Evolutionary conservation across 495 filamentous ascomycete species (phyloP).

Genomic region (Daldinia concentrica): DNA sequence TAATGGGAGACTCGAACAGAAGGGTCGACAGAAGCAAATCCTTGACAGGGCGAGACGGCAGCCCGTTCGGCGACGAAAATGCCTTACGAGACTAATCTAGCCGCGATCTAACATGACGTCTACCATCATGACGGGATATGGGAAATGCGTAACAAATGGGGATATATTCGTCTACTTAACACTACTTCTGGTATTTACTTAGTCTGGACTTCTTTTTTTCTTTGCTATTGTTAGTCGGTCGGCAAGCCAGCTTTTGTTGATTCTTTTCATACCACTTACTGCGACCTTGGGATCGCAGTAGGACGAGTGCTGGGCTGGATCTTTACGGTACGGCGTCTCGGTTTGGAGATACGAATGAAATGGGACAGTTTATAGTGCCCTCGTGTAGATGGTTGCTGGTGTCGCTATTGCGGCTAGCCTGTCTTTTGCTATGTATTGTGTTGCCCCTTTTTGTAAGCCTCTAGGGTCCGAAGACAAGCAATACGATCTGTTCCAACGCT

Average conservation of each 20-base stretch:
- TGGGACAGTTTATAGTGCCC: slow-evolving; percentile 17
- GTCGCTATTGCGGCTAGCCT: slow-evolving; percentile 16
- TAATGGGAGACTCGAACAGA: slow-evolving; percentile 61
- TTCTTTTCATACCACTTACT: slow-evolving; percentile 38
- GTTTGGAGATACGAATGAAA: slow-evolving; percentile 43
- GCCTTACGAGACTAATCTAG: slow-evolving; percentile 54
- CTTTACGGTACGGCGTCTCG: slow-evolving; percentile 41
- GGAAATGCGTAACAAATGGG: slow-evolving; percentile 36
- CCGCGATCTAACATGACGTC: slow-evolving; percentile 25
- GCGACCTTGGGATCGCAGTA: slow-evolving; percentile 7
- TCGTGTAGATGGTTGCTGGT: slow-evolving; percentile 16
- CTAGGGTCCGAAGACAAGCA: slow-evolving; percentile 22
- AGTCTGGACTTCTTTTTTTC: slow-evolving; percentile 34
- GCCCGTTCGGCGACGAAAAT: slow-evolving; percentile 67
- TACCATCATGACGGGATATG: slow-evolving; percentile 45
- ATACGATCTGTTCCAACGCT: slow-evolving; percentile 28
- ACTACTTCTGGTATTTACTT: slow-evolving; percentile 41
- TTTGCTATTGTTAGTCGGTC: slow-evolving; percentile 19
- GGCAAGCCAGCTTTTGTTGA: slow-evolving; percentile 23
- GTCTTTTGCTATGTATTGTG: slow-evolving; percentile 29
- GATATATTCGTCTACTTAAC: slow-evolving; percentile 31
- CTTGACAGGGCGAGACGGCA: slow-evolving; percentile 47
- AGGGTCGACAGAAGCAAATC: slow-evolving; percentile 46
- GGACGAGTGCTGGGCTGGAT: slow-evolving; percentile 34
- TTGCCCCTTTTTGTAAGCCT: slow-evolving; percentile 17